Percentiles rank a stretch among this genome's conserved stretches.
These are phyloP conservation scores for Fusarium sp. DNA, from an alignment of 2,329 filamentous ascomycete species.

Conservation along the genomic window DNA sequence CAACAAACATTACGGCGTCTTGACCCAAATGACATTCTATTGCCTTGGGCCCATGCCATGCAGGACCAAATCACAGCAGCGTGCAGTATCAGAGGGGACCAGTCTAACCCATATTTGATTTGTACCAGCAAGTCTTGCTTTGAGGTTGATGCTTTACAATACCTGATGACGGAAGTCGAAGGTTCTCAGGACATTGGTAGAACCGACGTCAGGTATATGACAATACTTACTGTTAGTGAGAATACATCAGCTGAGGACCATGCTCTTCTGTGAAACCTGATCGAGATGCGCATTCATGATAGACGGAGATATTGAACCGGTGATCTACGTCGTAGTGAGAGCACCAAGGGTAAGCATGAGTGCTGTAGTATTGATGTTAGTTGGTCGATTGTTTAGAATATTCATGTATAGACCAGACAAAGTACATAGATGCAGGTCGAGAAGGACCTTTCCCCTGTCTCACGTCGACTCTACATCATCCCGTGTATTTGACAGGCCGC, in stretches of 20 bases:
- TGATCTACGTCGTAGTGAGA: background rate
- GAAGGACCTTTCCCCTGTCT: slow-evolving; percentile 24
- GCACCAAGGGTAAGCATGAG: background rate
- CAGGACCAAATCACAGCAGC: slow-evolving; percentile 31
- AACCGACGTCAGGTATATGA: slow-evolving; percentile 32
- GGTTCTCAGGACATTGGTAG: slow-evolving; percentile 5
- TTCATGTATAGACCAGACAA: slow-evolving; percentile 4
- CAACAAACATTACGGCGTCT: slow-evolving; percentile 17
- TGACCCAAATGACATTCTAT: slow-evolving; percentile 25
- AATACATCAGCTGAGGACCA: slow-evolving; percentile 24
- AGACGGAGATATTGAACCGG: slow-evolving; percentile 18
- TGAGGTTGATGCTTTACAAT: slow-evolving; percentile 19
- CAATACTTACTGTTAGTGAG: background rate
- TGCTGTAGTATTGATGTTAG: background rate
- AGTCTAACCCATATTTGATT: slow-evolving; percentile 12
- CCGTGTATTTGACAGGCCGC: slow-evolving; percentile 34
- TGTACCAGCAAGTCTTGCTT: background rate
- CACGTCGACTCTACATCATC: slow-evolving; percentile 37
- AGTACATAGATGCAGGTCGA: slow-evolving; percentile 11
- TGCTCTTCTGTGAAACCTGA: slow-evolving; percentile 32
- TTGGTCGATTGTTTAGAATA: slow-evolving; percentile 1
- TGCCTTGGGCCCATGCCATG: slow-evolving; percentile 31
- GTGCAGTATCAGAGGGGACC: slow-evolving; percentile 9
- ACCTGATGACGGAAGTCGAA: slow-evolving; percentile 10
- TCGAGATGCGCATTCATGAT: slow-evolving; percentile 32